Conservation (phyloP, 2,329 filamentous ascomycete genomes). For the Colletotrichum salicis region DNA sequence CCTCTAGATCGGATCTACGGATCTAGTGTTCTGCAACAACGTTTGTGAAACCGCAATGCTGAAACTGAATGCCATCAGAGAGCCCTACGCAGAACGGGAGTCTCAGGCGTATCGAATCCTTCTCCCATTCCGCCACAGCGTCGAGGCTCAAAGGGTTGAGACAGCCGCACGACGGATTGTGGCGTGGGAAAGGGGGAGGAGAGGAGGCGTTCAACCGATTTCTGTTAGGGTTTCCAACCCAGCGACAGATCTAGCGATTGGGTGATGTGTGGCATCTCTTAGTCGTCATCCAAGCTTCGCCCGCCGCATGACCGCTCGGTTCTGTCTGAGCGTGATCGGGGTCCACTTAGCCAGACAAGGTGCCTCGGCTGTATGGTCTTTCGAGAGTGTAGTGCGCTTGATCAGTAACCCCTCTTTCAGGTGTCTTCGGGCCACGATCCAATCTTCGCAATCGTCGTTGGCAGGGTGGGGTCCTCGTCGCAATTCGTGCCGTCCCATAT, state of each 20-base stretch:
- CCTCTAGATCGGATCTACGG: neutral
- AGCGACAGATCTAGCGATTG: neutral
- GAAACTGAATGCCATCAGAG: neutral
- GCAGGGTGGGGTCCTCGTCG: slow-evolving; percentile 27
- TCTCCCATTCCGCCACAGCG: neutral
- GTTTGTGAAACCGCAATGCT: neutral
- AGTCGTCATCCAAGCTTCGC: neutral
- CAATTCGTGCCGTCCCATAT: slow-evolving; percentile 33
- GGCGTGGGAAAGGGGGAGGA: neutral
- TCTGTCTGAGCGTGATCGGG: neutral
- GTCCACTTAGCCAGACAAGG: neutral
- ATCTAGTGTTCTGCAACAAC: neutral
- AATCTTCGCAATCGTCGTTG: slow-evolving; percentile 19
- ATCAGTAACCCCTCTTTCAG: neutral
- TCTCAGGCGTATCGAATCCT: neutral
- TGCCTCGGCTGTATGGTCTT: neutral
- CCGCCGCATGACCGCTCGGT: neutral
- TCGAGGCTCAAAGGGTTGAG: neutral
- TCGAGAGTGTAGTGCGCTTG: neutral
- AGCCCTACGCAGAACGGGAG: neutral
- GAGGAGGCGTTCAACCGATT: neutral
- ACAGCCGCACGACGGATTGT: neutral
- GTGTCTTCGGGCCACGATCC: slow-evolving; percentile 9
- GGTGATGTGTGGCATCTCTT: neutral
- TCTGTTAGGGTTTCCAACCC: neutral